These are phyloP conservation scores for Podospora conica DNA, from an alignment of 495 filamentous ascomycete genomes.

Conservation along the genomic window DNA sequence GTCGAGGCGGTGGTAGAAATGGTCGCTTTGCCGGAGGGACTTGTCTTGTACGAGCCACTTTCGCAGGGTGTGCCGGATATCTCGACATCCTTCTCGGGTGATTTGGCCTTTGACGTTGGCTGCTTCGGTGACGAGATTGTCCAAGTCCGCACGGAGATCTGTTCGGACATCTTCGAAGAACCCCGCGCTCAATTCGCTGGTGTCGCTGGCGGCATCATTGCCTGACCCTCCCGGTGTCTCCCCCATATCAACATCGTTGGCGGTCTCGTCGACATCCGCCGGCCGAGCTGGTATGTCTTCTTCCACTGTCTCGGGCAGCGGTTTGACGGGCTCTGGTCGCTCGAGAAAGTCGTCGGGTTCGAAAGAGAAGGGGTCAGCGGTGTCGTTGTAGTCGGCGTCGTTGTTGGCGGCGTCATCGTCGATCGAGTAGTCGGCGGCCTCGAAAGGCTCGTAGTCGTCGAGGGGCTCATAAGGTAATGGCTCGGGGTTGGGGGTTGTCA, in stretches of 20 bases:
- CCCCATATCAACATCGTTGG: background rate
- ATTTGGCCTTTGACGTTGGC: background rate
- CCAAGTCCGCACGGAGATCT: background rate
- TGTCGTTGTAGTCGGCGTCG: background rate
- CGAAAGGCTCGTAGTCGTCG: background rate
- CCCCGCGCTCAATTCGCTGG: background rate
- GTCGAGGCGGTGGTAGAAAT: conserved; percentile 16
- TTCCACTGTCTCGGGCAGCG: background rate
- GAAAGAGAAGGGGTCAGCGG: background rate
- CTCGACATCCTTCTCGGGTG: background rate
- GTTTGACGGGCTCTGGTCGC: background rate
- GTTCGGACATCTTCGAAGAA: background rate
- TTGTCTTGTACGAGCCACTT: conserved; percentile 14
- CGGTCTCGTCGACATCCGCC: background rate
- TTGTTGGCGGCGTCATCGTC: too few relatives aligned
- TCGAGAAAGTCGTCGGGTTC: background rate
- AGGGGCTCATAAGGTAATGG: background rate
- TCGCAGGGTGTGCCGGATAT: conserved; percentile 9
- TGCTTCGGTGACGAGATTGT: background rate
- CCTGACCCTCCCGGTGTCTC: background rate
- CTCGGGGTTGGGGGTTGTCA: background rate
- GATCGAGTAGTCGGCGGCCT: background rate
- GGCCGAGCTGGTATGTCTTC: background rate
- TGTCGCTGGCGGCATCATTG: background rate
- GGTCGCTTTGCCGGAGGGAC: background rate